A percentile compares a stretch with the other conserved stretches of the same genome.
Evolutionary conservation across 2,329 filamentous ascomycete genomes (phyloP).

Genomic region (Fusarium incarnatum): DNA sequence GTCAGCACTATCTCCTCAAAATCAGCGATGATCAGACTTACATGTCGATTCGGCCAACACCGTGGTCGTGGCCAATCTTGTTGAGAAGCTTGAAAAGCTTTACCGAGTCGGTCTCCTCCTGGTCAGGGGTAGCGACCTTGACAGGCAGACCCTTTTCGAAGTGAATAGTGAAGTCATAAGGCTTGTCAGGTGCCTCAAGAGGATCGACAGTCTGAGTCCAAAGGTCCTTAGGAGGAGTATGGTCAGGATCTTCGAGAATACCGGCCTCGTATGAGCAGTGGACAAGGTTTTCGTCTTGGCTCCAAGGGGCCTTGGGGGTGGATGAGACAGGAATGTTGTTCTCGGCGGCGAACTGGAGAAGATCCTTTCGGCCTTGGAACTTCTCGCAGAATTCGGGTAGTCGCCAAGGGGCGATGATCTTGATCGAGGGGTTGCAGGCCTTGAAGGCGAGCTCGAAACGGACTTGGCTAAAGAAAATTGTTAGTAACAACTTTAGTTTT

Average conservation of each 20-base stretch:
- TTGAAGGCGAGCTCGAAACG: conserved; percentile 54
- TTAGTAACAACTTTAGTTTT: conserved; percentile 8
- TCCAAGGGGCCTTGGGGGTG: conserved; percentile 79
- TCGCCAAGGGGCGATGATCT: conserved; percentile 81
- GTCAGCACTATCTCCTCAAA: neutral
- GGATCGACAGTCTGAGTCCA: conserved; percentile 75
- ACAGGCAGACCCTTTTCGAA: conserved; percentile 76
- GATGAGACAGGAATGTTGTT: conserved; percentile 77
- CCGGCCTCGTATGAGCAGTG: conserved; percentile 36
- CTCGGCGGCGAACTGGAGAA: conserved; percentile 69
- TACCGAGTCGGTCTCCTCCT: conserved; percentile 71
- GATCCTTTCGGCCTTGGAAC: conserved; percentile 60
- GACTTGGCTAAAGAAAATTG: conserved; percentile 49
- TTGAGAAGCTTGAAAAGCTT: conserved; percentile 75
- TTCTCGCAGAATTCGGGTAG: conserved; percentile 75
- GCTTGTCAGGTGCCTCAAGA: conserved; percentile 71
- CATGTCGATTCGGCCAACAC: conserved; percentile 73
- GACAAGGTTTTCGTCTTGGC: conserved; percentile 57
- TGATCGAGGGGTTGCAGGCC: conserved; percentile 69
- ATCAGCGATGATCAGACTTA: neutral
- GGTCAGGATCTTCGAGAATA: conserved; percentile 62
- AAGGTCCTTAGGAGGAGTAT: conserved; percentile 74
- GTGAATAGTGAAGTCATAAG: conserved; percentile 72
- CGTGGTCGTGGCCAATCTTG: conserved; percentile 71
- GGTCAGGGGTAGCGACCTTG: conserved; percentile 68